Evolutionary conservation across 805 yeast species (phyloP), one percentile per base, ranked within the genome.

Genomic region (Clavispora vitiphila): DNA sequence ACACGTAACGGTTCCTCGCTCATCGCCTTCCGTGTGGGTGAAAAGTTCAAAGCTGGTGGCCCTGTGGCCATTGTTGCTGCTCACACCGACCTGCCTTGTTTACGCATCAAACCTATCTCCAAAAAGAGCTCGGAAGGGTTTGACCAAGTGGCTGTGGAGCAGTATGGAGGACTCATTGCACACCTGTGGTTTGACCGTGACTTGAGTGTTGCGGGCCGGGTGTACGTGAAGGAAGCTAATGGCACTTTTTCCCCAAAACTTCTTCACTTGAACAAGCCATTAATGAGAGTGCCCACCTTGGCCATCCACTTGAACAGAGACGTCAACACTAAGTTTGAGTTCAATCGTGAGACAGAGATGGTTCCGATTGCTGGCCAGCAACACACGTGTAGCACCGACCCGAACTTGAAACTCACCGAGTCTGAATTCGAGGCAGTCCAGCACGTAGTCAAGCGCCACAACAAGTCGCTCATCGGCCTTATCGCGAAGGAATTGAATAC

Each of bases 161-260:
- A 83, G 38, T 91, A 91, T 57, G 98, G 99, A 42, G 98, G 98
- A 26, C 93, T 96, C 38, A 81, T 90, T 41, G 93, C 97, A 80
- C 96, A 87, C 59, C 79, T 96, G 5, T 91, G 98, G 97, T 91
- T 93, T 57, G 99, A 91, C 62, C 79, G 97, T 45, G 97, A 91
- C 61, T 73, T 93, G 53, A 76, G 91, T 29, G 69, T 89, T 45
- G 98, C 97, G 8, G 99, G 99, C 12, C 74, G 98, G 51, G 96
- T 91, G 1, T 82, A 82, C 58, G 83, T 86, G 14, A 72, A 66
- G 31, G 58, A 56, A n/a, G 64, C 60, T 4, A 49, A 62, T 5
- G 83, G 78, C 8, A 69, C 73, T 41, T 72, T 65, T 42, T 76
- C 77, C 37, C 77, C 96, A 3, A 80, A 74, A 55, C 70, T 93